Conservation (phyloP, 192 early-diverging fungal genomes). For the Diversispora epigaea region DNA sequence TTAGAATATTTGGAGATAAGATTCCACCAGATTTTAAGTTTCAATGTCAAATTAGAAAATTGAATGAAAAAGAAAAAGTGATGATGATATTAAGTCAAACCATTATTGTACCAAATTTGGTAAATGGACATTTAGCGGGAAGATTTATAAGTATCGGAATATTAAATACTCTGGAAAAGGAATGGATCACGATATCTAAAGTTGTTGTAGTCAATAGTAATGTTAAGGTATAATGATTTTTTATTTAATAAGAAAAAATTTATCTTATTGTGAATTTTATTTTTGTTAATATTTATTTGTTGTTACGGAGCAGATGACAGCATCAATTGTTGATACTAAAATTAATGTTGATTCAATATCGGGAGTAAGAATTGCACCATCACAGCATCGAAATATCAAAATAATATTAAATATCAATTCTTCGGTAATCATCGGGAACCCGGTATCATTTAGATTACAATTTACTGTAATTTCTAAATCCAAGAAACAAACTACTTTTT, state of each 20-base stretch:
- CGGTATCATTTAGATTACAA: not conserved
- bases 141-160: conserved; percentile 38
- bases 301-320: not conserved
- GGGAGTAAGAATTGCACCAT: conserved; percentile 20
- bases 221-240: not conserved
- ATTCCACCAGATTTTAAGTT: conserved; percentile 39
- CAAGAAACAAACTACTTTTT: not conserved
- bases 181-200: conserved; percentile 24
- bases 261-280: not conserved
- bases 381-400: conserved; percentile 26
- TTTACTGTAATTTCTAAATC: not conserved
- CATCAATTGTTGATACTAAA: not conserved
- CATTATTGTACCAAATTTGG: conserved; percentile 32
- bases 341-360: not conserved
- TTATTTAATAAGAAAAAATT: not conserved
- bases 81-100: conserved; percentile 20
- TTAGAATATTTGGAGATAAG: conserved; percentile 66
- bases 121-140: conserved; percentile 39
- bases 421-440: not conserved
- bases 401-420: conserved; percentile 10
- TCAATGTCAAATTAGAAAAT: not conserved
- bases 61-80: conserved; percentile 12
- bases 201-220: conserved; percentile 28
- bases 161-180: conserved; percentile 33
- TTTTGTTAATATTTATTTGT: not conserved